Percentiles rank a stretch among this genome's conserved stretches.
Evolutionary conservation across 495 filamentous ascomycete genomes (phyloP).

Genomic region (Xylaria longipes): DNA sequence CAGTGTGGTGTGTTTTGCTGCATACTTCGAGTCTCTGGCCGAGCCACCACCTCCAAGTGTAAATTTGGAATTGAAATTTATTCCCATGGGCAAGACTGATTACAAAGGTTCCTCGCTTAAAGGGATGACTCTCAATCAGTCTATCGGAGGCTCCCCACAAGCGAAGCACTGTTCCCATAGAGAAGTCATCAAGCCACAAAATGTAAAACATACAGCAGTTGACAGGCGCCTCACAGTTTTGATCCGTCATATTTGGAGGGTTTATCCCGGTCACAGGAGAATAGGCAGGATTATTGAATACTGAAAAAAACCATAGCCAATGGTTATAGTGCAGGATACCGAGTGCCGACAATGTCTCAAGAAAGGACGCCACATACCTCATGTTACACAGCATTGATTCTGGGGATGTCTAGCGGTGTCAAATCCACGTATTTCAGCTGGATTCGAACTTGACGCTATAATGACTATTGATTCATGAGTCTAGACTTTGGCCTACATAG

Average conservation of each 20-base stretch:
- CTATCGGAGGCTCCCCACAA: not conserved
- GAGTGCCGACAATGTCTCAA: not conserved
- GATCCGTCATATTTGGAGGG: not conserved
- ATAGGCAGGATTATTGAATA: not conserved
- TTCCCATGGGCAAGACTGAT: not conserved
- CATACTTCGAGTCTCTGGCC: not conserved
- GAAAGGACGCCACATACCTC: not conserved
- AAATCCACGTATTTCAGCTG: not conserved
- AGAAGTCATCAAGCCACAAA: not conserved
- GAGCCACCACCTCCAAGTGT: not conserved
- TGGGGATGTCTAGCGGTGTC: not conserved
- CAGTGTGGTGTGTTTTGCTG: not conserved
- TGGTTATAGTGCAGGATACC: not conserved
- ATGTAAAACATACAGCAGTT: not conserved
- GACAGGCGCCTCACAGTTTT: not conserved
- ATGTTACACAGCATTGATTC: not conserved
- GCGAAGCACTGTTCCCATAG: not conserved
- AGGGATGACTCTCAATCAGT: not conserved
- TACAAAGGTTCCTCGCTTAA: not conserved
- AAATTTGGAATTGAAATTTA: not conserved
- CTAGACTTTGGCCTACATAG: not conserved
- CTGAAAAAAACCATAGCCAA: not conserved
- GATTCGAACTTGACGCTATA: not conserved
- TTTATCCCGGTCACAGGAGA: not conserved
- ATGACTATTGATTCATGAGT: not conserved